Conservation (phyloP, 345 rosid genomes). For the Reutealis trisperma region DNA sequence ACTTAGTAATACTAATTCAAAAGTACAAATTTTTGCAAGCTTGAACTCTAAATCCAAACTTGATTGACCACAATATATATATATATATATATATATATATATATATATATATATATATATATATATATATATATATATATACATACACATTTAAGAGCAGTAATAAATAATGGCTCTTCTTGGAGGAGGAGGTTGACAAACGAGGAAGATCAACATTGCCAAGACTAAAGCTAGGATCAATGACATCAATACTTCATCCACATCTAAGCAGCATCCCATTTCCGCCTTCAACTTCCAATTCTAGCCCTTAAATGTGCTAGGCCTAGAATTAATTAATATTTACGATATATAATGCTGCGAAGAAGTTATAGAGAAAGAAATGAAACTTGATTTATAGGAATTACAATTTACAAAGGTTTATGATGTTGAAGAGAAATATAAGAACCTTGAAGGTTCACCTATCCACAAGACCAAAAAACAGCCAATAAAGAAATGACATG, state of each 20-base stretch:
- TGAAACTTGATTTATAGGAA: background rate
- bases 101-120: too few relatives aligned
- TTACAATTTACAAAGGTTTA: background rate
- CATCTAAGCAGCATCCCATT: constrained; percentile 45
- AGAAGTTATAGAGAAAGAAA: background rate
- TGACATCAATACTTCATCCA: constrained; percentile 20
- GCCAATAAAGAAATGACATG: constrained; percentile 14
- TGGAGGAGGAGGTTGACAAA: constrained; percentile 27
- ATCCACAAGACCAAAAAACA: background rate
- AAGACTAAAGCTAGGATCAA: constrained; percentile 30
- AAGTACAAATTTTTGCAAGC: too few relatives aligned
- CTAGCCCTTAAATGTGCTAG: background rate
- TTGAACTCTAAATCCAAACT: too few relatives aligned
- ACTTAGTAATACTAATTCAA: too few relatives aligned
- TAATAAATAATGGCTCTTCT: constrained; percentile 33
- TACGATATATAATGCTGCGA: background rate
- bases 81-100: too few relatives aligned
- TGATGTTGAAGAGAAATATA: background rate
- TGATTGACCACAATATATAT: too few relatives aligned
- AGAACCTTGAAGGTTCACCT: constrained; percentile 9
- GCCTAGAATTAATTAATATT: background rate
- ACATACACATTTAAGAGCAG: too few relatives aligned
- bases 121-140: too few relatives aligned
- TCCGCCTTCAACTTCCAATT: constrained; percentile 2
- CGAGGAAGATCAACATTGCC: constrained; percentile 30